These are phyloP conservation scores for Suhomyces vadensis DNA, from an alignment of 805 yeast genomes.

Conservation along the genomic window DNA sequence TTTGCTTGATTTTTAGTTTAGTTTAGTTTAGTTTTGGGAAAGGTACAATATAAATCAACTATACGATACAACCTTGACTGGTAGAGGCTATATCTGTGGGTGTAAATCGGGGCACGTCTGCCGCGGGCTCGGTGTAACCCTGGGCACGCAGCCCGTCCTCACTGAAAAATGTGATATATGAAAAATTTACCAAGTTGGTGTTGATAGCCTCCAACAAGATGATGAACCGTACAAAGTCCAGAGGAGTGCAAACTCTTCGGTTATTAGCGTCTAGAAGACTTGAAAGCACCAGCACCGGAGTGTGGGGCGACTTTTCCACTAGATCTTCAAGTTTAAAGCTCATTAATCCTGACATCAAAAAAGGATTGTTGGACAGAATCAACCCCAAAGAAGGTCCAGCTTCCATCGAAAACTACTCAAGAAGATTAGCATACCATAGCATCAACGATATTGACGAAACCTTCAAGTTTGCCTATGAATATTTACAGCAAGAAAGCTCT, in stretches of 20 bases:
- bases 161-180: slow-evolving; percentile 3
- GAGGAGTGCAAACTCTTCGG: neutral
- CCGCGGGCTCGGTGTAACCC: neutral
- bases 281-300: slow-evolving; percentile 14
- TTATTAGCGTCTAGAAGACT: slow-evolving; percentile 6
- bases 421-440: slow-evolving; percentile 56
- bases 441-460: slow-evolving; percentile 73
- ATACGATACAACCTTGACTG: neutral
- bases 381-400: slow-evolving; percentile 49
- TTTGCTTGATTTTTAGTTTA: neutral
- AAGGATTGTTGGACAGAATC: slow-evolving; percentile 25
- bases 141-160: slow-evolving; percentile 1
- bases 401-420: slow-evolving; percentile 45
- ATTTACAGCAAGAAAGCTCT: slow-evolving; percentile 53
- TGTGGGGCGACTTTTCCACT: slow-evolving; percentile 36
- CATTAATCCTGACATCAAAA: slow-evolving; percentile 18
- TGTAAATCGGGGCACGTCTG: neutral
- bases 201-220: neutral
- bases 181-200: slow-evolving; percentile 3
- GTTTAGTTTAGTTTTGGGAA: neutral
- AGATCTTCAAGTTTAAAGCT: slow-evolving; percentile 32
- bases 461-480: slow-evolving; percentile 65
- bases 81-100: neutral
- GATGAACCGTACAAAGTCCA: slow-evolving; percentile 2
- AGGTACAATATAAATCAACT: neutral